A percentile compares a stretch with the other conserved stretches of the same genome.
These are phyloP conservation scores for Penicillium malachiteum DNA, from an alignment of 495 filamentous ascomycete species.

Conservation along the genomic window DNA sequence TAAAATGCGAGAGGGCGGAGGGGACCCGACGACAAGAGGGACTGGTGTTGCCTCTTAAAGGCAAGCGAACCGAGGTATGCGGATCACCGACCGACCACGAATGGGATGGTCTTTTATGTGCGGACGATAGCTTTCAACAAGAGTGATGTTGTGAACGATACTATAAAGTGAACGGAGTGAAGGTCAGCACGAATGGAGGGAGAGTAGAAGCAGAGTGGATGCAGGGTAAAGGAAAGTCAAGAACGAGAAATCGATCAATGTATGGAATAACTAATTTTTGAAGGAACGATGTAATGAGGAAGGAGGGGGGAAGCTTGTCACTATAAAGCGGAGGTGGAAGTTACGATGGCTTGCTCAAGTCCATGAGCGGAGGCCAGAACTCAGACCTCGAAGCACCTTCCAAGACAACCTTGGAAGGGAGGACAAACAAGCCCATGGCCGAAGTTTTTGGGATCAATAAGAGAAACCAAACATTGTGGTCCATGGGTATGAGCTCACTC, in stretches of 20 bases:
- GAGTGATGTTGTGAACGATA: conserved; percentile 25
- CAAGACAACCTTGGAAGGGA: background rate
- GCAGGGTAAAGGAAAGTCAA: background rate
- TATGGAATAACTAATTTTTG: conserved; percentile 4
- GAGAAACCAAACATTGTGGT: conserved; percentile 1
- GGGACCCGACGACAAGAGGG: conserved; percentile 22
- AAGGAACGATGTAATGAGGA: conserved; percentile 1
- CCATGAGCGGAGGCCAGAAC: background rate
- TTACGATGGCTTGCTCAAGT: conserved; percentile 4
- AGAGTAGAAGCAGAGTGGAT: conserved; percentile 6
- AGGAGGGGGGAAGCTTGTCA: conserved; percentile 1
- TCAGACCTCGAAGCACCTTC: background rate
- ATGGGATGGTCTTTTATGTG: conserved; percentile 18
- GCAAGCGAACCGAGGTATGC: conserved; percentile 23
- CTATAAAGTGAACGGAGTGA: conserved; percentile 26
- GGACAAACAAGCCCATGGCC: background rate
- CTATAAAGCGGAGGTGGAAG: background rate
- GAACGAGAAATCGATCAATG: conserved; percentile 8
- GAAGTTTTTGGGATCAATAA: background rate
- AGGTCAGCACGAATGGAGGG: conserved; percentile 26
- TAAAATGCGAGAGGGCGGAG: conserved; percentile 15
- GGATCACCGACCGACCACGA: conserved; percentile 31
- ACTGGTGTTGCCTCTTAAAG: conserved; percentile 26
- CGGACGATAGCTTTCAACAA: conserved; percentile 20
- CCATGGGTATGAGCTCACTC: background rate